Conservation (phyloP, 1,139 yeast genomes). For the Hansenula anomala region DNA sequence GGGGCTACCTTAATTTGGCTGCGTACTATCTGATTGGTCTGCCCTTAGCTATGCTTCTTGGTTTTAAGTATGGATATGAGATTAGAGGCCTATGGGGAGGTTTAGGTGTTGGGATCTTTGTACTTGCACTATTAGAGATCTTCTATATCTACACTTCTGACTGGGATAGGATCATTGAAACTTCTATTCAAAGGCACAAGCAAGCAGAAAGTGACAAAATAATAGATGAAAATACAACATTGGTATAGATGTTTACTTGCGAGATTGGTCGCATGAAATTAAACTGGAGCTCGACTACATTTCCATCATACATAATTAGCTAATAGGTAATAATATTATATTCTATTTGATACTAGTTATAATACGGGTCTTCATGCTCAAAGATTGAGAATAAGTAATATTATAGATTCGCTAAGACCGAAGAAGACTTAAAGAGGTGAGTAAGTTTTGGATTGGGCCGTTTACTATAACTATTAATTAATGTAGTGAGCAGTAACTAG, state of each 20-base stretch:
- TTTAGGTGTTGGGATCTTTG: conserved; percentile 58
- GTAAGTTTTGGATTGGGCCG: too few relatives aligned
- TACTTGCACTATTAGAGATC: conserved; percentile 52
- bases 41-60: conserved; percentile 57
- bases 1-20: conserved; percentile 63
- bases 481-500: too few relatives aligned
- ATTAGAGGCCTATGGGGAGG: conserved; percentile 83
- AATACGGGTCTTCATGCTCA: too few relatives aligned
- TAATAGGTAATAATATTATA: too few relatives aligned
- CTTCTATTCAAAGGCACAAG: conserved; percentile 28
- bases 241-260: background rate
- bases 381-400: too few relatives aligned
- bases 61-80: conserved; percentile 42
- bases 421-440: too few relatives aligned
- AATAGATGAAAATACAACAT: background rate
- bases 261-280: too few relatives aligned
- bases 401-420: too few relatives aligned
- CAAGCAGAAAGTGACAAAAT: background rate
- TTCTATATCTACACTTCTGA: conserved; percentile 33
- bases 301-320: too few relatives aligned
- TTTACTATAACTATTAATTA: too few relatives aligned
- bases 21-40: conserved; percentile 58
- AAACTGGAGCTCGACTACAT: too few relatives aligned
- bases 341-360: too few relatives aligned
- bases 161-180: conserved; percentile 37